A percentile compares a stretch with the other conserved stretches of the same genome.
Conservation (phyloP, 345 rosid genomes). For the Cardiospermum halicacabum region DNA sequence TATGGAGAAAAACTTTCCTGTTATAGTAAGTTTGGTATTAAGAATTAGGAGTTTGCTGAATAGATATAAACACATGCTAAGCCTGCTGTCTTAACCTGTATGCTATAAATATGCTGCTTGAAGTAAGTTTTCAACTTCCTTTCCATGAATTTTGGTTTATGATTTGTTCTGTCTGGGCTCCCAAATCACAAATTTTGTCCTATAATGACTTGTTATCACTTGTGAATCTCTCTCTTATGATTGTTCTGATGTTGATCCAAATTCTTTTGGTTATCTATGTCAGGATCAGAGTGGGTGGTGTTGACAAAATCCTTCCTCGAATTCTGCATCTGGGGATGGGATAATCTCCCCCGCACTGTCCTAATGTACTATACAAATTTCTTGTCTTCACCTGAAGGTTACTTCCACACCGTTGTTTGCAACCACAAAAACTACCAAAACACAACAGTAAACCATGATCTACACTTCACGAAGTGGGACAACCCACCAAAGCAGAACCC, state of each 20-base stretch:
- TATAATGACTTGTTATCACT: neutral
- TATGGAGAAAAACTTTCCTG: neutral
- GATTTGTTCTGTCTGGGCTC: neutral
- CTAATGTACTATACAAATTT: conserved; percentile 90
- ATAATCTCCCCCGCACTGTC: conserved; percentile 87
- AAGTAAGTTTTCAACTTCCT: neutral
- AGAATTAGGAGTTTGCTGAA: neutral
- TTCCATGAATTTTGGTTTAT: neutral
- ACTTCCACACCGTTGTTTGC: conserved; percentile 89
- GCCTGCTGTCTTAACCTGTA: neutral
- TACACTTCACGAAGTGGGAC: conserved; percentile 79
- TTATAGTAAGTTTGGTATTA: neutral
- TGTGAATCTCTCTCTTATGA: neutral
- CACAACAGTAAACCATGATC: conserved; percentile 75
- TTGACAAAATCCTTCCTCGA: conserved; percentile 81
- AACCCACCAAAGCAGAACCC: conserved; percentile 70
- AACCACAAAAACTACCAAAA: conserved; percentile 90
- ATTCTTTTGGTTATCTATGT: neutral
- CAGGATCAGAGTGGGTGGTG: conserved; percentile 78
- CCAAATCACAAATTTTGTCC: neutral
- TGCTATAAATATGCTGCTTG: neutral
- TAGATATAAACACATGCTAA: neutral
- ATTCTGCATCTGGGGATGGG: conserved; percentile 94
- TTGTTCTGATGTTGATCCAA: neutral
- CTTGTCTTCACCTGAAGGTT: conserved; percentile 75